phyloP scores from a whole-genome alignment of 2,329 filamentous ascomycete genomes.

The Tetracladium maxilliforme region DNA sequence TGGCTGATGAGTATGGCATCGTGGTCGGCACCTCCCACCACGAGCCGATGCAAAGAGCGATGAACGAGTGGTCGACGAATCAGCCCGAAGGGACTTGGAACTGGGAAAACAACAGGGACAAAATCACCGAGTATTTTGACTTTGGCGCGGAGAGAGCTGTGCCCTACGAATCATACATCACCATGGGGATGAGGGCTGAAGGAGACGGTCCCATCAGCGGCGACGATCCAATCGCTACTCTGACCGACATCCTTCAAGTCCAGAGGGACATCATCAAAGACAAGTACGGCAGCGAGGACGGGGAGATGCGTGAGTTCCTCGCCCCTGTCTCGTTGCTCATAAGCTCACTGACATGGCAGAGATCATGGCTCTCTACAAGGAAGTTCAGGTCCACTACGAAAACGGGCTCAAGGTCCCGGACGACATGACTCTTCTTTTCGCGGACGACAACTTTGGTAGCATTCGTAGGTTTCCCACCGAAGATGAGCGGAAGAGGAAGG shows the following conservation, averaged over 20 bases:
- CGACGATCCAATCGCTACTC: conserved; percentile 32
- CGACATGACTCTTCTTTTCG: conserved; percentile 45
- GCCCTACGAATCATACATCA: neutral
- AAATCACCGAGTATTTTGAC: conserved; percentile 1
- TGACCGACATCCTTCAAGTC: conserved; percentile 36
- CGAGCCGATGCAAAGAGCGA: conserved; percentile 48
- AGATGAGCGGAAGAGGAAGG: conserved; percentile 33
- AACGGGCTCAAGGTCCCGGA: conserved; percentile 42
- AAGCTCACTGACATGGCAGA: conserved; percentile 20
- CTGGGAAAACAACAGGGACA: conserved; percentile 38
- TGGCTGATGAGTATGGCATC: conserved; percentile 48
- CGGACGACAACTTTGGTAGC: conserved; percentile 49
- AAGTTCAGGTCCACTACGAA: conserved; percentile 48
- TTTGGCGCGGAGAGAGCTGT: neutral
- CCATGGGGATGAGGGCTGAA: conserved; percentile 36
- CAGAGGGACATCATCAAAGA: conserved; percentile 38
- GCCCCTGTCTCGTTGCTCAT: neutral
- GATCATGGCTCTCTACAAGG: conserved; percentile 51
- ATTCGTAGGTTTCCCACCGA: conserved; percentile 38
- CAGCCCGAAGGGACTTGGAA: conserved; percentile 36
- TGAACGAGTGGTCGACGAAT: conserved; percentile 26
- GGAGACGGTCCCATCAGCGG: conserved; percentile 36
- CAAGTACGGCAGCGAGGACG: conserved; percentile 28
- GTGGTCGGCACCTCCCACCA: conserved; percentile 51
- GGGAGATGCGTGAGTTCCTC: conserved; percentile 22